Percentiles rank a stretch among this genome's conserved stretches.
These are phyloP conservation scores for Aphanomyces cochlioides DNA, from an alignment of 352 stramenopile species.

Conservation along the genomic window DNA sequence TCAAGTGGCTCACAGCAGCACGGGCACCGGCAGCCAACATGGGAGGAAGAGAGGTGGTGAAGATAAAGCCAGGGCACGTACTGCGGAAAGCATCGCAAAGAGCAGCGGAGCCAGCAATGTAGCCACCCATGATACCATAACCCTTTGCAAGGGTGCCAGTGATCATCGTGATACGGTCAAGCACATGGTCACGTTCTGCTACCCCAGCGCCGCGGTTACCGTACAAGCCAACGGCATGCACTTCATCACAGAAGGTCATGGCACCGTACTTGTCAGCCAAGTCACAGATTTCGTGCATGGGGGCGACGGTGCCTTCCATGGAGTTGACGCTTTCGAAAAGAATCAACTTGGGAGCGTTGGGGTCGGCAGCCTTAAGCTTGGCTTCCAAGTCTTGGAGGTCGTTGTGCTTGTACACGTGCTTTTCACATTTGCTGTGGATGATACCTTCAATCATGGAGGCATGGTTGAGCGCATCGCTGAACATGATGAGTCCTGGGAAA, in stretches of 20 bases:
- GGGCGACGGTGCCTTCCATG: constrained; percentile 83
- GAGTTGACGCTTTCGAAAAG: constrained; percentile 86
- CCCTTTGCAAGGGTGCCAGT: constrained; percentile 88
- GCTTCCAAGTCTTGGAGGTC: constrained; percentile 71
- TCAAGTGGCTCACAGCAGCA: constrained; percentile 78
- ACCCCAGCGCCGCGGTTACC: constrained; percentile 81
- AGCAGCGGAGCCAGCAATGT: constrained; percentile 79
- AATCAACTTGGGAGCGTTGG: constrained; percentile 75
- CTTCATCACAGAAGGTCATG: constrained; percentile 90
- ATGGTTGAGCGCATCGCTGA: constrained; percentile 89
- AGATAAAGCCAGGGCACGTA: constrained; percentile 86
- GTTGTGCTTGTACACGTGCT: constrained; percentile 87
- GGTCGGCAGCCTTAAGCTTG: constrained; percentile 67
- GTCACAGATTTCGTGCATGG: constrained; percentile 81
- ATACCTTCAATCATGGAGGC: constrained; percentile 87
- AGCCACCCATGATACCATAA: constrained; percentile 89
- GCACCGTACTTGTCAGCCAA: constrained; percentile 87
- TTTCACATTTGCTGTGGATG: constrained; percentile 67
- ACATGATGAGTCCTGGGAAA: constrained; percentile 85
- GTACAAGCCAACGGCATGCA: constrained; percentile 87
- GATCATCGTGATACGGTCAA: constrained; percentile 86
- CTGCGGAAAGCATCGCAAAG: constrained; percentile 86
- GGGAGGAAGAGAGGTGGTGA: constrained; percentile 86
- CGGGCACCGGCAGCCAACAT: constrained; percentile 77
- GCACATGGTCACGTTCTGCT: constrained; percentile 80